Evolutionary conservation across 1,139 yeast species (phyloP).

Genomic region (Yamadazyma triangularis): DNA sequence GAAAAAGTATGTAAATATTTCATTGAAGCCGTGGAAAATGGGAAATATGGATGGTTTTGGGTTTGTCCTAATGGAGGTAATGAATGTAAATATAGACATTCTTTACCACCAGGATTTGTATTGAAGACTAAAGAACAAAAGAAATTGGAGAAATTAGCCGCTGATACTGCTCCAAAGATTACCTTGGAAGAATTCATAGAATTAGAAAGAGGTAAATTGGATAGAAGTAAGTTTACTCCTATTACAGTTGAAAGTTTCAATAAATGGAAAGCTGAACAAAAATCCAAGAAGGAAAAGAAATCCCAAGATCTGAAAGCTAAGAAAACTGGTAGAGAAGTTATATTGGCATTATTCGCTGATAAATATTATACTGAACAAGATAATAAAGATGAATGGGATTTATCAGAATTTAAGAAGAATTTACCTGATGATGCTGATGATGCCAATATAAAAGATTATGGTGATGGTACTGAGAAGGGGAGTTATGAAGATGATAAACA

Average conservation of each 20-base stretch:
- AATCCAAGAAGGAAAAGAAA: constrained; percentile 56
- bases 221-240: constrained; percentile 75
- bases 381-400: constrained; percentile 65
- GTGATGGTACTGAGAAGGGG: constrained; percentile 28
- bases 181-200: constrained; percentile 95
- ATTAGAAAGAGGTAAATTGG: constrained; percentile 84
- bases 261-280: constrained; percentile 76
- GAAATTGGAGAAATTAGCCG: constrained; percentile 81
- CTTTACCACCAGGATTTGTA: constrained; percentile 96
- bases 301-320: constrained; percentile 42
- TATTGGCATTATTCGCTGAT: constrained; percentile 70
- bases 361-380: constrained; percentile 50
- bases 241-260: constrained; percentile 80
- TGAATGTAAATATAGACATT: constrained; percentile 90
- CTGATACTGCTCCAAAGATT: constrained; percentile 82
- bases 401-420: constrained; percentile 54
- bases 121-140: constrained; percentile 95
- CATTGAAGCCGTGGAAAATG: constrained; percentile 95
- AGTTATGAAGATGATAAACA: neutral
- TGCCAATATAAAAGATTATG: constrained; percentile 50
- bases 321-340: constrained; percentile 77
- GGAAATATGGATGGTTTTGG: constrained; percentile 99
- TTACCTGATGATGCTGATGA: constrained; percentile 41
- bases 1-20: constrained; percentile 92
- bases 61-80: constrained; percentile 93